phyloP scores from a whole-genome alignment of 2,329 filamentous ascomycete genomes.

The Tolypocladium album region DNA sequence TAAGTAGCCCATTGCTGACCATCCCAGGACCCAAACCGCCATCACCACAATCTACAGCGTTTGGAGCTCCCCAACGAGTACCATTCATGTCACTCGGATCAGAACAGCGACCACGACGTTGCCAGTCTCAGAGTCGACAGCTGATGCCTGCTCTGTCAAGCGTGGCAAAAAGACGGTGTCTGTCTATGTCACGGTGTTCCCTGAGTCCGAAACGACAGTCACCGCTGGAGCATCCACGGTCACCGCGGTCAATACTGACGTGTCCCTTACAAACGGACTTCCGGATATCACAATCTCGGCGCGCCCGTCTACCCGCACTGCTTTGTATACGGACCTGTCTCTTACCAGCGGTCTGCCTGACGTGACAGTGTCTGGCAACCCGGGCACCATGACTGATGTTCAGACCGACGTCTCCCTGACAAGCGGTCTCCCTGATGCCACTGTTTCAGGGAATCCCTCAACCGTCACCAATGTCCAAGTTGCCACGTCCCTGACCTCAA shows the following conservation, averaged over 20 bases:
- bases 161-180: constrained; percentile 14
- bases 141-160: constrained; percentile 4
- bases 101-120: constrained; percentile 8
- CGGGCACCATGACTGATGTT: constrained; percentile 18
- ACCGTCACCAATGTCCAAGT: constrained; percentile 19
- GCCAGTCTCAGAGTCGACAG: background rate
- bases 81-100: constrained; percentile 7
- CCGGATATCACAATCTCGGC: constrained; percentile 18
- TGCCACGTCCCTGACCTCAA: constrained; percentile 11
- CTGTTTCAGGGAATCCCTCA: constrained; percentile 17
- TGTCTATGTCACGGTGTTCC: constrained; percentile 9
- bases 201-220: constrained; percentile 14
- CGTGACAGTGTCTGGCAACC: constrained; percentile 16
- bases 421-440: constrained; percentile 19
- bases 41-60: constrained; percentile 22
- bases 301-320: constrained; percentile 11
- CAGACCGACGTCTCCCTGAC: constrained; percentile 16
- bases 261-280: constrained; percentile 8
- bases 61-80: constrained; percentile 7
- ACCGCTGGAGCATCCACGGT: constrained; percentile 8
- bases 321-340: constrained; percentile 10
- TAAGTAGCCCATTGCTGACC: constrained; percentile 2
- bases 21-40: constrained; percentile 19
- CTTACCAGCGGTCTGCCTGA: constrained; percentile 13
- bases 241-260: constrained; percentile 1